A percentile compares a stretch with the other conserved stretches of the same genome.
These are phyloP conservation scores for Trametes gibbosa DNA, from an alignment of 768 basidiomycete species.

Conservation along the genomic window DNA sequence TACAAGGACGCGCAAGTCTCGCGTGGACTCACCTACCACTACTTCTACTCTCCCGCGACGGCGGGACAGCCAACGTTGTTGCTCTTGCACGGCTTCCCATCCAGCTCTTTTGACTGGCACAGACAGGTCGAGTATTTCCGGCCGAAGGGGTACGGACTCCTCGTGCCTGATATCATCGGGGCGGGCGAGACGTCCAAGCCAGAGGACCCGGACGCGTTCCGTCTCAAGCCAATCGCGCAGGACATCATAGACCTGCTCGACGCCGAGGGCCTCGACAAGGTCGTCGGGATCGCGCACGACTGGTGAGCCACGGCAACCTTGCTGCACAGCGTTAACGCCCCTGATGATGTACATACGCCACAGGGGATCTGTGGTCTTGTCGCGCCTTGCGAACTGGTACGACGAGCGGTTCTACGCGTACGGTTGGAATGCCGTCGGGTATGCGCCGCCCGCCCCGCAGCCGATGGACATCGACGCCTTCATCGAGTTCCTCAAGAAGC, in stretches of 20 bases:
- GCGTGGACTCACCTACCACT: constrained; percentile 37
- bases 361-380: neutral
- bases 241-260: constrained; percentile 39
- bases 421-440: constrained; percentile 35
- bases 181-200: constrained; percentile 46
- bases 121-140: constrained; percentile 38
- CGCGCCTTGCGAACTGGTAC: constrained; percentile 18
- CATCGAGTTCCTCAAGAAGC: constrained; percentile 24
- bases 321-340: neutral
- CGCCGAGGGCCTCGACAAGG: constrained; percentile 28
- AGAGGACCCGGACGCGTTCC: constrained; percentile 28
- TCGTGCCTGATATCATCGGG: constrained; percentile 48
- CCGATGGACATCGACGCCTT: constrained; percentile 26
- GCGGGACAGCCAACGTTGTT: constrained; percentile 37
- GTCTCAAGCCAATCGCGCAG: constrained; percentile 20
- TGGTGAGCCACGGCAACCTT: constrained; percentile 29
- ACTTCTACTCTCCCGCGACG: constrained; percentile 28
- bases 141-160: constrained; percentile 39
- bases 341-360: neutral
- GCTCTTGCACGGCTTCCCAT: constrained; percentile 45
- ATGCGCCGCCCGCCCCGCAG: constrained; percentile 27
- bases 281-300: constrained; percentile 36
- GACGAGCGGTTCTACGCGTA: constrained; percentile 42
- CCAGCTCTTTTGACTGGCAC: constrained; percentile 41
- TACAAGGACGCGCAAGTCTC: constrained; percentile 32